Conservation (phyloP, 108 stramenopile species). For the Pseudonitzschia delicatissima region DNA sequence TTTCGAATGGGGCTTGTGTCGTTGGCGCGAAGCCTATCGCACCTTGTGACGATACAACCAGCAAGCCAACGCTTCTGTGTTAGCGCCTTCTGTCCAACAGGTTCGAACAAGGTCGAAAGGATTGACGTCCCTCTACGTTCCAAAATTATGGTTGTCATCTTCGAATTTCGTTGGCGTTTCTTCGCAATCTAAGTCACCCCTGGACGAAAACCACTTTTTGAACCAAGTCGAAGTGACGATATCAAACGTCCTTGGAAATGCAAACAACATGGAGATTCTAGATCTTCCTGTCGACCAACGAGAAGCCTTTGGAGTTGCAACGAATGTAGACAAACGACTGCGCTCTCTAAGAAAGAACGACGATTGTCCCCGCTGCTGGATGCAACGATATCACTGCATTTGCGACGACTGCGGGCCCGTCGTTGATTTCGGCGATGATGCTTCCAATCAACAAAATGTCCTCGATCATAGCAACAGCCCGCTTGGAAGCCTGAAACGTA, state of each 20-base stretch:
- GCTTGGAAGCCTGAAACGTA: conserved; percentile 27
- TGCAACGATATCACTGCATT: conserved; percentile 65
- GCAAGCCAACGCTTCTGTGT: neutral
- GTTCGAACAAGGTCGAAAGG: neutral
- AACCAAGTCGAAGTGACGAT: conserved; percentile 44
- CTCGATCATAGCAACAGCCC: neutral
- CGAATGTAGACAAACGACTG: conserved; percentile 38
- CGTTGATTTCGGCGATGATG: neutral
- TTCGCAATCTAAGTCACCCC: neutral
- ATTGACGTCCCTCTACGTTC: neutral
- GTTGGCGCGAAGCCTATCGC: neutral
- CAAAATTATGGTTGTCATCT: neutral
- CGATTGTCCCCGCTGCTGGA: conserved; percentile 68
- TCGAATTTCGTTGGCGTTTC: neutral
- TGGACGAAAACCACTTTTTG: conserved; percentile 27
- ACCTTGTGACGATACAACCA: neutral
- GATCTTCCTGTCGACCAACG: conserved; percentile 41
- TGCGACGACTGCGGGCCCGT: conserved; percentile 46
- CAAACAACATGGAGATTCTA: conserved; percentile 26
- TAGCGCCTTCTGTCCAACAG: neutral
- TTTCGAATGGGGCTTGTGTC: neutral
- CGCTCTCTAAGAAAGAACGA: conserved; percentile 40
- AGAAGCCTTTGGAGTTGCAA: conserved; percentile 56
- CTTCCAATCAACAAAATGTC: neutral
- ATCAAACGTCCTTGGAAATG: conserved; percentile 13